Evolutionary conservation across 139 green algal genomes (phyloP), one percentile per base, ranked within the genome.

Genomic region (Chlorella vulgaris): DNA sequence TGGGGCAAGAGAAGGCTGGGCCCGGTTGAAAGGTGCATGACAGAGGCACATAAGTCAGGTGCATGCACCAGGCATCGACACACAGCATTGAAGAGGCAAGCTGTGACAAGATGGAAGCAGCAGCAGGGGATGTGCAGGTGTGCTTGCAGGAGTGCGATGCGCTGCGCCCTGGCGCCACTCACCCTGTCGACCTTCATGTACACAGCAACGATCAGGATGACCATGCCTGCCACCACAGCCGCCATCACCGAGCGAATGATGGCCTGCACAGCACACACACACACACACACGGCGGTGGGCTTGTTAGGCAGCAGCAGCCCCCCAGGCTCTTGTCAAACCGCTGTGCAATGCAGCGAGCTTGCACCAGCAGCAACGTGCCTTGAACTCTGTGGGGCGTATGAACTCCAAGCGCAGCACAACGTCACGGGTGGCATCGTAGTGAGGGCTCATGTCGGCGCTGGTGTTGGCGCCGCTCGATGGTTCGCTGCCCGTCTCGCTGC

Each of bases 371-470:
- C 31, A 51, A 47, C 33, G 47, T 33, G 31, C 62, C 78, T 76
- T 83, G 29, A 83, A 47, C 38, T 83, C 60, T 3, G 10, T 24
- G 0, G 62, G 33, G 26, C 60, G 38, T 43, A 83, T 36, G 36
- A 76, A 83, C 51, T 83, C 78, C 31, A 83, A 26, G n/a, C 78
- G 65, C 35, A 83, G 47, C 26, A 83, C 39, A 1, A 83, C 50
- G 18, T 83, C 78, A 13, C 50, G 42, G 35, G 24, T 40, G 10
- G 63, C 63, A 24, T 76, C 76, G n/a, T 82, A 82, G 62, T 81
- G 76, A 6, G 62, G 76, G 51, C 10, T 43, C 29, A n/a, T 47
- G 73, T 18, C 50, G 42, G 7, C n/a, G n/a, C 42, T n/a, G n/a
- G n/a, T 39, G 28, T 39, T 65, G 31, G 26, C 47, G 19, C 3